Percentiles rank a stretch among this genome's conserved stretches.
These are phyloP conservation scores for Tetradesmus lagerheimii DNA, from an alignment of 139 green algal species.

Conservation along the genomic window DNA sequence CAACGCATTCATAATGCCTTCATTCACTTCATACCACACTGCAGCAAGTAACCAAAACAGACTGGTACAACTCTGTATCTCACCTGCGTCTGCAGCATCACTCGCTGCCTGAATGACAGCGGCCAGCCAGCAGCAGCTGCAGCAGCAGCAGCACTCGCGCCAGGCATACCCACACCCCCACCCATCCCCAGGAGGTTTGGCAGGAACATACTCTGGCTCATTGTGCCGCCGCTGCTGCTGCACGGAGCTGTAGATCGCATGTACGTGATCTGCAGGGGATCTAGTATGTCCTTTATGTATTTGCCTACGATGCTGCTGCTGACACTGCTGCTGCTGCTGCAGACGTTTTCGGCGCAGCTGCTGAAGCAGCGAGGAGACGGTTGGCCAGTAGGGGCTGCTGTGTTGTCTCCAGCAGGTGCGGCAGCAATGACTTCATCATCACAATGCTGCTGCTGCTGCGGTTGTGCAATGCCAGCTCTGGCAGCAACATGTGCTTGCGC, in stretches of 20 bases:
- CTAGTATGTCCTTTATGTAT: not conserved
- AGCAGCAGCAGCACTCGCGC: not conserved
- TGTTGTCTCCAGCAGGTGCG: not conserved
- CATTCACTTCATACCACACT: no score
- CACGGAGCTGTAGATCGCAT: not conserved
- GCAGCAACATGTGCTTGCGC: not conserved
- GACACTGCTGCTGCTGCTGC: not conserved
- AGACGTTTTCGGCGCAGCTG: not conserved
- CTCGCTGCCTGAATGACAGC: not conserved
- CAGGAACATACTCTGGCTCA: not conserved
- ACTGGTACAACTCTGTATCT: no score
- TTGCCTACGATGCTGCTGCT: not conserved
- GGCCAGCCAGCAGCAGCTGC: slow-evolving; percentile 7
- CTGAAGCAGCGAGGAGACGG: not conserved
- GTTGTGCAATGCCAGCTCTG: not conserved
- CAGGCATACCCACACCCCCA: not conserved
- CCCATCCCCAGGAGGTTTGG: not conserved
- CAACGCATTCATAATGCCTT: no score
- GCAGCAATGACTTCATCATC: not conserved
- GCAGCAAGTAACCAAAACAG: no score
- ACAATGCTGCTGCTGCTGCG: not conserved
- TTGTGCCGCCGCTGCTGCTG: not conserved
- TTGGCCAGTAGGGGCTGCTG: not conserved
- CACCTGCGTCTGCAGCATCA: not conserved
- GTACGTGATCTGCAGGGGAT: not conserved